These are phyloP conservation scores for Exserohilum turcica DNA, from an alignment of 2,329 filamentous ascomycete genomes.

Conservation along the genomic window DNA sequence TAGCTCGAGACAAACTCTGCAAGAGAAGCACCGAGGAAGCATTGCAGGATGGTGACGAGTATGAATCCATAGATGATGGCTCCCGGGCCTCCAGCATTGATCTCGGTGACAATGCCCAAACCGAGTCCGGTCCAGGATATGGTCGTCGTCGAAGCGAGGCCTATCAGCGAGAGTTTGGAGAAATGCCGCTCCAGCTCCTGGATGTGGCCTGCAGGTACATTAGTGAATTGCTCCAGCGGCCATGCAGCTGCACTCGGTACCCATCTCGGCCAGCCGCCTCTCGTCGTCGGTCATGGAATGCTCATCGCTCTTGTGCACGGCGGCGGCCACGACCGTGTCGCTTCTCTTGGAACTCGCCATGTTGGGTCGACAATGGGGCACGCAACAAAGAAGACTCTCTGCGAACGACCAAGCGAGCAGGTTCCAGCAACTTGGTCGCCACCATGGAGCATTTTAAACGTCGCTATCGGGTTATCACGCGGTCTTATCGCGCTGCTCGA, in stretches of 20 bases:
- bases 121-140: constrained; percentile 18
- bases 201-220: constrained; percentile 4
- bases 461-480: background rate
- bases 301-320: background rate
- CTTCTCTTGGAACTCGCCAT: background rate
- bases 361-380: too few relatives aligned
- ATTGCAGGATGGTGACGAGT: constrained; percentile 13
- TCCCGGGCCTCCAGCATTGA: constrained; percentile 16
- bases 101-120: constrained; percentile 14
- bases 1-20: constrained; percentile 17
- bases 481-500: background rate
- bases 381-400: background rate
- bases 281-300: constrained; percentile 8
- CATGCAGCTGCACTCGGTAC: background rate
- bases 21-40: constrained; percentile 14
- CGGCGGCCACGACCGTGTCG: background rate
- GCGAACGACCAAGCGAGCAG: background rate
- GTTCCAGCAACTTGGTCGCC: background rate
- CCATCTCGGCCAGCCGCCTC: constrained; percentile 14
- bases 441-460: background rate
- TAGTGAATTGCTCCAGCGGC: background rate
- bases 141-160: constrained; percentile 16
- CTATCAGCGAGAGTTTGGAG: constrained; percentile 11
- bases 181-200: constrained; percentile 17
- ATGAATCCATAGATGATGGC: constrained; percentile 17